phyloP scores from a whole-genome alignment of 2,329 filamentous ascomycete species.

The Botrytis tulipae region DNA sequence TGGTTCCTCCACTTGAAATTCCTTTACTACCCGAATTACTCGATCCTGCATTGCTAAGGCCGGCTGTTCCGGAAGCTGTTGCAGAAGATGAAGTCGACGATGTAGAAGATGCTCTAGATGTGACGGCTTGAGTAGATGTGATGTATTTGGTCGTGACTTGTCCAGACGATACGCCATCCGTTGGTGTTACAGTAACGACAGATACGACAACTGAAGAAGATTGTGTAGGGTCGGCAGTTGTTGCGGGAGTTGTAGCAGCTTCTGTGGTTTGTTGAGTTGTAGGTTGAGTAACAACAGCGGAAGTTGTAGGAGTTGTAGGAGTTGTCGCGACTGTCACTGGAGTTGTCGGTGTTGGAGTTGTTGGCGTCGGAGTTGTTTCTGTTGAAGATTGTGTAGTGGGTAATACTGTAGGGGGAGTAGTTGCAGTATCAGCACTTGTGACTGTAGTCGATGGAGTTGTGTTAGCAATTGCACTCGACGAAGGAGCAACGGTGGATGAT shows the following conservation, averaged over 20 bases:
- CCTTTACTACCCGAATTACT: not conserved
- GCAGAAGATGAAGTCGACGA: constrained; percentile 29
- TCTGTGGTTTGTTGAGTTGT: constrained; percentile 28
- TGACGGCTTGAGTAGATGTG: constrained; percentile 22
- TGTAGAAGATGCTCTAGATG: constrained; percentile 16
- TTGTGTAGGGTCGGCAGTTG: constrained; percentile 24
- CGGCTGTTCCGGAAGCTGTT: constrained; percentile 31
- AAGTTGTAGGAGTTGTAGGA: constrained; percentile 24
- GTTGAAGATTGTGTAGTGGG: constrained; percentile 21
- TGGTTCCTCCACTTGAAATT: constrained; percentile 59
- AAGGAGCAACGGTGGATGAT: constrained; percentile 10
- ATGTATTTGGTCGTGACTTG: constrained; percentile 25
- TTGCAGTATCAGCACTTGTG: constrained; percentile 21
- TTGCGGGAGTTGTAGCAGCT: constrained; percentile 31
- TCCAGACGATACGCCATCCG: constrained; percentile 1
- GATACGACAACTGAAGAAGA: constrained; percentile 25
- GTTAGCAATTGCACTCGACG: constrained; percentile 35
- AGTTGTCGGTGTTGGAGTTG: constrained; percentile 19
- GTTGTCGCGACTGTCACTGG: constrained; percentile 20
- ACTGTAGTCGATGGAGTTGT: constrained; percentile 31
- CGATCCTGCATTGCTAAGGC: constrained; percentile 15
- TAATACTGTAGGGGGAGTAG: not conserved
- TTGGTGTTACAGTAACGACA: constrained; percentile 14
- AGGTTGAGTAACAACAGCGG: constrained; percentile 13
- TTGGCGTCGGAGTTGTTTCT: constrained; percentile 20